Evolutionary conservation across 2,329 filamentous ascomycete genomes (phyloP).

Genomic region (Trichoderma brevicompactum): DNA sequence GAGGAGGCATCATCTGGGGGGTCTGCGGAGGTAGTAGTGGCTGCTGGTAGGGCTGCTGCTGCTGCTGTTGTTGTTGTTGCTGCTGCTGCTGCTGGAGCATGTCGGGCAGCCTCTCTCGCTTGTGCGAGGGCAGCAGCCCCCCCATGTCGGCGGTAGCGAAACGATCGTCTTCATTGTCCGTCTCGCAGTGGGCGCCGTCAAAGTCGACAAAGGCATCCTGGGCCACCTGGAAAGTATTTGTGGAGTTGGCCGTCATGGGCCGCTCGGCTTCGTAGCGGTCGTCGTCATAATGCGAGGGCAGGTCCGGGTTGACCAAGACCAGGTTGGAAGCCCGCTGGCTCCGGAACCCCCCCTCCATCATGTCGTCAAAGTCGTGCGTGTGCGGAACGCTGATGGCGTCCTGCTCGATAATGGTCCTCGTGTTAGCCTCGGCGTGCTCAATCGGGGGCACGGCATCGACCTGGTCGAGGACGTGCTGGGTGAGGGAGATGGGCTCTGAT

Average conservation of each 20-base stretch:
- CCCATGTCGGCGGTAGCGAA: constrained; percentile 30
- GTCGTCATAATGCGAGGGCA: constrained; percentile 6
- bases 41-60: neutral
- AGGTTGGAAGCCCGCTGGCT: constrained; percentile 20
- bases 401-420: constrained; percentile 37
- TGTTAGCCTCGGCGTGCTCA: constrained; percentile 38
- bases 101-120: constrained; percentile 26
- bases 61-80: constrained; percentile 1
- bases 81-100: neutral
- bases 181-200: constrained; percentile 76
- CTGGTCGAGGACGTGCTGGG: constrained; percentile 57
- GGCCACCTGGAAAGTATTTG: constrained; percentile 67
- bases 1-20: neutral
- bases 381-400: constrained; percentile 40
- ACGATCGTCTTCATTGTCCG: constrained; percentile 46
- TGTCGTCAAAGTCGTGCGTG: constrained; percentile 43
- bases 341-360: constrained; percentile 38
- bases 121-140: constrained; percentile 20
- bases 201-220: constrained; percentile 77
- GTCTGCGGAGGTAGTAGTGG: neutral
- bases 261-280: constrained; percentile 33
- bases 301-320: constrained; percentile 27
- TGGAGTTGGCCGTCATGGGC: constrained; percentile 56
- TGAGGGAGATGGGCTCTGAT: constrained; percentile 57
- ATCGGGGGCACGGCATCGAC: constrained; percentile 52